A percentile compares a stretch with the other conserved stretches of the same genome.
Conservation (phyloP, 1,284 basidiomycete species). For the Singerocomus inundabilis region DNA sequence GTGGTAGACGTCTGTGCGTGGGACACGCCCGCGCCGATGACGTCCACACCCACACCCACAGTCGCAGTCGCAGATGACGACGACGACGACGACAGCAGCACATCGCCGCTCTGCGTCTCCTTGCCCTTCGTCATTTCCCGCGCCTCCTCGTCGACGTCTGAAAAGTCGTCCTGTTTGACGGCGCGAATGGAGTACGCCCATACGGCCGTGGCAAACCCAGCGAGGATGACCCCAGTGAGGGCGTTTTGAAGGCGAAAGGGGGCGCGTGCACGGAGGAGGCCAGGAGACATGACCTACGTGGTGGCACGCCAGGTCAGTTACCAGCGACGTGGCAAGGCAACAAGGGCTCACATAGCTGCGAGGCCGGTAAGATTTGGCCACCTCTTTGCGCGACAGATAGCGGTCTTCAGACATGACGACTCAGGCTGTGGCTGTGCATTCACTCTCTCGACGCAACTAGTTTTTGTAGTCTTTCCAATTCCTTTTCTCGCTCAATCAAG, state of each 20-base stretch:
- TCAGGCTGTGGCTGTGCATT: slow-evolving; percentile 22
- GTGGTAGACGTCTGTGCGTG: neutral
- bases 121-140: slow-evolving; percentile 46
- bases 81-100: too few species aligned
- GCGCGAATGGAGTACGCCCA: slow-evolving; percentile 94
- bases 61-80: too few species aligned
- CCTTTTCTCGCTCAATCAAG: slow-evolving; percentile 73
- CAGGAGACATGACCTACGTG: slow-evolving; percentile 71
- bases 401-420: slow-evolving; percentile 31
- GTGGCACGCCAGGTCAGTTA: too few species aligned
- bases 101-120: slow-evolving; percentile 13
- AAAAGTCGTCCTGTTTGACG: slow-evolving; percentile 91
- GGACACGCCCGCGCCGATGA: neutral
- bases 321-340: too few species aligned
- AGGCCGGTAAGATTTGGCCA: slow-evolving; percentile 39
- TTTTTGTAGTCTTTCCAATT: slow-evolving; percentile 61
- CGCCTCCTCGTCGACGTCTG: slow-evolving; percentile 78
- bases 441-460: slow-evolving; percentile 25
- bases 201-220: slow-evolving; percentile 78
- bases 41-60: slow-evolving; percentile 18
- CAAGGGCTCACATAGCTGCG: slow-evolving; percentile 41
- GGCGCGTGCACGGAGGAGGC: slow-evolving; percentile 82
- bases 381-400: slow-evolving; percentile 38
- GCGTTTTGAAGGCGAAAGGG: slow-evolving; percentile 82
- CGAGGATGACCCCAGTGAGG: slow-evolving; percentile 72